These are phyloP conservation scores for Coemansia brasiliensis DNA, from an alignment of 192 early-diverging fungal species.

Conservation along the genomic window DNA sequence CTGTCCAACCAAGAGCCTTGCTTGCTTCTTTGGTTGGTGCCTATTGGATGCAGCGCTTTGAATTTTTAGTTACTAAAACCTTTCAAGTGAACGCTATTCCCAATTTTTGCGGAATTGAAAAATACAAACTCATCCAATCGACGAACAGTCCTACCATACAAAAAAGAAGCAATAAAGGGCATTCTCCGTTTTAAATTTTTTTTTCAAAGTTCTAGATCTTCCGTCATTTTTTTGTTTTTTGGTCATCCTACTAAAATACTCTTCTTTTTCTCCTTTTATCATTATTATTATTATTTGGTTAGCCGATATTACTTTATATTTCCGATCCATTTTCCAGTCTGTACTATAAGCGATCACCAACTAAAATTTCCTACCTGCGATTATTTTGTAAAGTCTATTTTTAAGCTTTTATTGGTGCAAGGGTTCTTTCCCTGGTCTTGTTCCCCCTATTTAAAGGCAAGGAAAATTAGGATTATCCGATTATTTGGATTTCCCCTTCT, in stretches of 20 bases:
- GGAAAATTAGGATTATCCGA: slow-evolving; percentile 2
- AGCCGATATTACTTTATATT: background rate
- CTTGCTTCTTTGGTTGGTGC: background rate
- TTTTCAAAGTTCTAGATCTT: background rate
- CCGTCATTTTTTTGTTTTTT: slow-evolving; percentile 1
- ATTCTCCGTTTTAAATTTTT: background rate
- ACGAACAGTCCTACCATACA: too few relatives aligned
- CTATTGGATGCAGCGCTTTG: slow-evolving; percentile 3
- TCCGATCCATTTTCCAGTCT: background rate
- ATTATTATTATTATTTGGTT: too few relatives aligned
- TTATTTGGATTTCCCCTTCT: slow-evolving; percentile 8
- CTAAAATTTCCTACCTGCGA: background rate
- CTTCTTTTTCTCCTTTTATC: background rate
- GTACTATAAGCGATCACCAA: slow-evolving; percentile 4
- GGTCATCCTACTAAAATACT: background rate
- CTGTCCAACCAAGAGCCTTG: background rate
- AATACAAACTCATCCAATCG: background rate
- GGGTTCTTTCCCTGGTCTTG: background rate
- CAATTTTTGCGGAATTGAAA: slow-evolving; percentile 9
- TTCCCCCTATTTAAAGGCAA: background rate
- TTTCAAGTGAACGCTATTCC: background rate
- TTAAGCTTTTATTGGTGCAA: background rate
- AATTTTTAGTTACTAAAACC: slow-evolving; percentile 1
- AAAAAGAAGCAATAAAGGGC: too few relatives aligned
- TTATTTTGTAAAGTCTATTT: too few relatives aligned